Conservation (phyloP, 2,329 filamentous ascomycete genomes). For the Aschersonia sp. region DNA sequence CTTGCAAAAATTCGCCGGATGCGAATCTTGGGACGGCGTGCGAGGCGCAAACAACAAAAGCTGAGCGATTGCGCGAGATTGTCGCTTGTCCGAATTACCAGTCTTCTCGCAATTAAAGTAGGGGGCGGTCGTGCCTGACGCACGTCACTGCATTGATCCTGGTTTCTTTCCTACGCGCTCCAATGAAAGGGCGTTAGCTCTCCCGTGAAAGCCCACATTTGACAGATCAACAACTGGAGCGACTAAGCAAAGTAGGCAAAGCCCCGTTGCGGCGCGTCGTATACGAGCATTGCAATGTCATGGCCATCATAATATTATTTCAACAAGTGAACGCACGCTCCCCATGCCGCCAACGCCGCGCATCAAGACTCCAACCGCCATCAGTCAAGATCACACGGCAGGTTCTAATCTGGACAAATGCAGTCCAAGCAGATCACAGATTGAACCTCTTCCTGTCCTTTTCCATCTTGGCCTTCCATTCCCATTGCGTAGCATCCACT, state of each 20-base stretch:
- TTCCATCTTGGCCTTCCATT: slow-evolving; percentile 94
- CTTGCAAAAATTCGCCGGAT: too few species aligned
- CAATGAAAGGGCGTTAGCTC: neutral
- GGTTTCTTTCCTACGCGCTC: neutral
- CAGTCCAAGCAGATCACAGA: slow-evolving; percentile 32
- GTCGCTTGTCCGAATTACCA: too few species aligned
- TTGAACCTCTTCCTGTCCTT: slow-evolving; percentile 90
- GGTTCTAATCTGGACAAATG: neutral
- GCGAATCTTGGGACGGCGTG: too few species aligned
- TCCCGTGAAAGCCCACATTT: neutral
- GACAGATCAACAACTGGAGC: neutral
- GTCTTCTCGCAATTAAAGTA: neutral
- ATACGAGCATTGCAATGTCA: too few species aligned
- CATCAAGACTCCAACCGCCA: too few species aligned
- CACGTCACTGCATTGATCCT: neutral
- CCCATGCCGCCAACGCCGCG: too few species aligned
- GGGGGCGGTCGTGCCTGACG: neutral
- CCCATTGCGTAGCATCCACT: slow-evolving; percentile 72
- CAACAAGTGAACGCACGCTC: too few species aligned
- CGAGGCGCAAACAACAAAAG: too few species aligned
- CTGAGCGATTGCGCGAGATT: too few species aligned
- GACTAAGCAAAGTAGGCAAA: neutral
- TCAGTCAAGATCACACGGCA: too few species aligned
- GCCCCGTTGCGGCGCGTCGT: too few species aligned
- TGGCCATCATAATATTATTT: too few species aligned